Evolutionary conservation across 1,139 yeast species (phyloP).

Genomic region (Waltiozyma sp.): DNA sequence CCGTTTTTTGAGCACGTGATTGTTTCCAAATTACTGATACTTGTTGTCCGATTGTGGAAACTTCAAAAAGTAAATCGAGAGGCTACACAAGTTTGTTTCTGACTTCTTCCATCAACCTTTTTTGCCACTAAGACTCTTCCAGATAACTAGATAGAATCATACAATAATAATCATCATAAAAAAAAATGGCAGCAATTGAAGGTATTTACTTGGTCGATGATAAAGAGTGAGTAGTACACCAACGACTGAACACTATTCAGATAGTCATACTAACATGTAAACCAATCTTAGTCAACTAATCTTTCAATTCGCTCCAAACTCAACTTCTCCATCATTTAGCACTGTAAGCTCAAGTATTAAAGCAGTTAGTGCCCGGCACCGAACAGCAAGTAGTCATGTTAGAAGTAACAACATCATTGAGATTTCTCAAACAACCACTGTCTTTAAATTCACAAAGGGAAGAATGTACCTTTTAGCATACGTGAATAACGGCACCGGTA

Average conservation of each 20-base stretch:
- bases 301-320: conserved; percentile 44
- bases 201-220: conserved; percentile 58
- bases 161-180: not conserved
- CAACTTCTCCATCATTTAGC: conserved; percentile 40
- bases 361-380: conserved; percentile 14
- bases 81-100: no score
- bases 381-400: not conserved
- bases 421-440: conserved; percentile 11
- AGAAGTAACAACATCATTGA: conserved; percentile 6
- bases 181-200: conserved; percentile 34
- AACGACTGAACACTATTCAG: not conserved
- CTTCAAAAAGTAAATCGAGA: no score
- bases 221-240: conserved; percentile 26
- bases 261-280: conserved; percentile 2
- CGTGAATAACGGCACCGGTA: conserved; percentile 10
- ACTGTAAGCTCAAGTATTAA: conserved; percentile 27
- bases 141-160: no score
- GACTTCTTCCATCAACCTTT: no score
- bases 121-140: no score
- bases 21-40: no score
- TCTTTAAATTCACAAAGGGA: conserved; percentile 9
- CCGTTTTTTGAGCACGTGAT: no score
- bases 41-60: no score
- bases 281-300: conserved; percentile 29
- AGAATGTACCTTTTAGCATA: conserved; percentile 11